Evolutionary conservation across 208 protist genomes (phyloP).

Genomic region (Wallacemonas sp.): DNA sequence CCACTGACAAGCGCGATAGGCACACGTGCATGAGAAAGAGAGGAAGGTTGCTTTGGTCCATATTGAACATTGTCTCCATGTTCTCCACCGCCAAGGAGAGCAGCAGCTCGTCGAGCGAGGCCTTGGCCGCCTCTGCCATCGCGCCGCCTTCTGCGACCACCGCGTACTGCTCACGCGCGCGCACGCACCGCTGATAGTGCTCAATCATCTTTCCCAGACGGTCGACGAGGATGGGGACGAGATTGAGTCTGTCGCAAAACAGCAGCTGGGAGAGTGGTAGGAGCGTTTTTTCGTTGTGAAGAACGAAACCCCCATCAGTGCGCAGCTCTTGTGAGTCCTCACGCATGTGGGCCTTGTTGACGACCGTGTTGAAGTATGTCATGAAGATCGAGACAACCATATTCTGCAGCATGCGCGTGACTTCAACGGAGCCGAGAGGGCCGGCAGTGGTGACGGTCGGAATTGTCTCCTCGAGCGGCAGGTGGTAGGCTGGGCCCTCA

Average conservation of each 20-base stretch:
- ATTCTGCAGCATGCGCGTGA: conserved; percentile 26
- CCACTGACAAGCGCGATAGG: conserved; percentile 81
- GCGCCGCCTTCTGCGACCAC: background rate
- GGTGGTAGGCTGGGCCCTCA: background rate
- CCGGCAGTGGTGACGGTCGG: conserved; percentile 15
- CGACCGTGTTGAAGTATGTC: conserved; percentile 68
- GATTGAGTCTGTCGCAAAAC: conserved; percentile 64
- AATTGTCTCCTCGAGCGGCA: conserved; percentile 1
- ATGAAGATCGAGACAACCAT: conserved; percentile 40
- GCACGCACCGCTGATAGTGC: conserved; percentile 66
- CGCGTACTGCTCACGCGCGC: conserved; percentile 35
- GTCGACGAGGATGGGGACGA: conserved; percentile 50
- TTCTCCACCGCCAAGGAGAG: conserved; percentile 48
- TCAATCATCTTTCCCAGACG: conserved; percentile 49
- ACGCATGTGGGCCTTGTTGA: conserved; percentile 63
- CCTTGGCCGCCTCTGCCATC: conserved; percentile 1
- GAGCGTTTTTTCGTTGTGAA: conserved; percentile 81
- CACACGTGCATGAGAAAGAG: conserved; percentile 76
- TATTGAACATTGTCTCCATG: conserved; percentile 19
- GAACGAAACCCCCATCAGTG: conserved; percentile 47
- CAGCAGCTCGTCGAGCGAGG: conserved; percentile 29
- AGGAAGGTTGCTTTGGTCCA: conserved; percentile 1
- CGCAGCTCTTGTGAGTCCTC: conserved; percentile 79
- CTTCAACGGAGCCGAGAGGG: conserved; percentile 21
- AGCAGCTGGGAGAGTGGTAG: conserved; percentile 79